Base-by-base conservation (phyloP, 2,329 filamentous ascomycete genomes). In the Ceratocystis smalleyi region DNA sequence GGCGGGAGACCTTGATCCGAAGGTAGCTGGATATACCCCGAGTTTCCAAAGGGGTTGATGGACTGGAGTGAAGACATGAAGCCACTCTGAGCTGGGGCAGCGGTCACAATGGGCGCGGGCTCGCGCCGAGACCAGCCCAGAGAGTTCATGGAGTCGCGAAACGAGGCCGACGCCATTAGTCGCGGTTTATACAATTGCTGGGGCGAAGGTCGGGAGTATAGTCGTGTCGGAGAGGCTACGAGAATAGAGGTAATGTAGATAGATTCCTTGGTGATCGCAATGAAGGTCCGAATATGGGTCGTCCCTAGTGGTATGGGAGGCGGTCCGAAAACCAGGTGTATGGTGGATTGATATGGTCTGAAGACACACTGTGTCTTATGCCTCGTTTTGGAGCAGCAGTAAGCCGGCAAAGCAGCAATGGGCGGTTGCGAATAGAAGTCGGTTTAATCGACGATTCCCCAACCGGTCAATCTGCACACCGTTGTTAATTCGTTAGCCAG, bases 141-240 rank as follows among this genome's bases (percentile, higher is more conserved):
- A 66, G 90, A 94, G 79, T 89, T 95, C 80, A 97, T 91, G 24
- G 89, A 95, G 75, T 96, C 90, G 73, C 91, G 85, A 75, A 99
- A 97, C 59, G 89, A 89, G 69, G 85, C 80, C 69, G 91, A 92
- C 67, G 91, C 88, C 91, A 96, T 96, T 40, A 15, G 17, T 68
- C 67, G 74, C 43, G 47, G 15, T 45, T 17, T 12, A 54, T 54
- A 40, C 43, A 32, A n/a, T n/a, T 5, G 27, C n/a, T 57, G 17
- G 54, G 54, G 43, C 12, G 35, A 40, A 27, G 10, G 19, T 12
- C 15, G 47, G 47, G 3, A 24, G 10, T 51, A 51, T 10, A 27
- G 47, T 51, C 22, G 47, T 27, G 22, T 24, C 27, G 22, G 15
- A 15, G 47, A 24, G 19, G 19, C 24, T 10, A 2, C 1, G 47